phyloP scores from a whole-genome alignment of 176 grass and related monocot species.

The Cocos nucifera region DNA sequence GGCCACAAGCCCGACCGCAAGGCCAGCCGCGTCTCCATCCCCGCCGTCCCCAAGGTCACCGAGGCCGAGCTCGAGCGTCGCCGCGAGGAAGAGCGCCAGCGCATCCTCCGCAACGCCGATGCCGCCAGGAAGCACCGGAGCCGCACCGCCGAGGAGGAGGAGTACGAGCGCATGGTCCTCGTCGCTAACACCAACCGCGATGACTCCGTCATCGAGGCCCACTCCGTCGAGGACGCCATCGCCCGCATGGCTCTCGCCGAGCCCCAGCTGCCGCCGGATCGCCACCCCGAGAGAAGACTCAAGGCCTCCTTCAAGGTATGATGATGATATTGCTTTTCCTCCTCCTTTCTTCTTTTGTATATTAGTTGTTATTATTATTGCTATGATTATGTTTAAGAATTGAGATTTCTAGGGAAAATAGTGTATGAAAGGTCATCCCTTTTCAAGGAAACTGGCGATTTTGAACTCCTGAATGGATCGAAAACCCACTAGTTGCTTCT shows the following conservation, averaged over 20 bases:
- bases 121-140: constrained; percentile 59
- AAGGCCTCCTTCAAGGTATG: constrained; percentile 84
- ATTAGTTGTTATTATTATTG: no score
- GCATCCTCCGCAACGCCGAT: constrained; percentile 58
- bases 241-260: constrained; percentile 44
- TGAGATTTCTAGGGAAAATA: no score
- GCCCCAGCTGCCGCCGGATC: constrained; percentile 35
- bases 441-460: no score
- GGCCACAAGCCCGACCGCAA: constrained; percentile 56
- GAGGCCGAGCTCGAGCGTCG: constrained; percentile 63
- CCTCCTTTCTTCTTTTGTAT: not conserved
- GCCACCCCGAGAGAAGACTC: constrained; percentile 83
- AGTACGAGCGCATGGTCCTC: constrained; percentile 76
- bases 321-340: no score
- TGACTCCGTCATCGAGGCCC: constrained; percentile 86
- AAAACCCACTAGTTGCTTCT: no score
- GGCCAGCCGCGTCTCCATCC: constrained; percentile 62
- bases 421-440: no score
- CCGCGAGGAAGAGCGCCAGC: constrained; percentile 70
- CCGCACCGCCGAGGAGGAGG: constrained; percentile 71
- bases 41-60: constrained; percentile 74
- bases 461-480: no score
- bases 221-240: constrained; percentile 73
- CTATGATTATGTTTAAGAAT: no score
- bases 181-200: constrained; percentile 91